Evolutionary conservation across 2,329 filamentous ascomycete species (phyloP).

Genomic region (Tympanopsis confertula): DNA sequence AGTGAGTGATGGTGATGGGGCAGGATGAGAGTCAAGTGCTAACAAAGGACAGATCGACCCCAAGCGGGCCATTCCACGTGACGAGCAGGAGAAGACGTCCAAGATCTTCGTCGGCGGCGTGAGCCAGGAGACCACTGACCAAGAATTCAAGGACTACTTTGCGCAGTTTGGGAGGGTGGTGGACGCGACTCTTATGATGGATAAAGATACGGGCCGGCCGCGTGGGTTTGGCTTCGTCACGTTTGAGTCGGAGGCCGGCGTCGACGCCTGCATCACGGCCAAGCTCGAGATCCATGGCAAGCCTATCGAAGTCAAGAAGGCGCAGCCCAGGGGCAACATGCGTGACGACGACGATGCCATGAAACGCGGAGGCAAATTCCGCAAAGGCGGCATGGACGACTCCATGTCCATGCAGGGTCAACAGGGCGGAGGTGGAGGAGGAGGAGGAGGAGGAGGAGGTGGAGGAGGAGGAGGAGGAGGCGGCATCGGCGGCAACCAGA

Average conservation of each 20-base stretch:
- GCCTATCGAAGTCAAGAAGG: slow-evolving; percentile 95
- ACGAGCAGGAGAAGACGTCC: slow-evolving; percentile 95
- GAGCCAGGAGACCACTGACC: slow-evolving; percentile 90
- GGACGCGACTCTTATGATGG: slow-evolving; percentile 98
- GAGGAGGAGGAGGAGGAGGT: slow-evolving; percentile 46
- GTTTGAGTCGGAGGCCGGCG: slow-evolving; percentile 92
- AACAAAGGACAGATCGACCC: slow-evolving; percentile 78
- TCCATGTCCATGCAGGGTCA: slow-evolving; percentile 39
- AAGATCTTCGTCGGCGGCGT: slow-evolving; percentile 99
- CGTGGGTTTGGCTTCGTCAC: slow-evolving; percentile 96
- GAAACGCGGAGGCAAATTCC: slow-evolving; percentile 44
- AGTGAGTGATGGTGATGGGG: slow-evolving; percentile 53
- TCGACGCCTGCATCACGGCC: slow-evolving; percentile 76
- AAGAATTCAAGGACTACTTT: slow-evolving; percentile 94
- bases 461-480: too few species aligned
- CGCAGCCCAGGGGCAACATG: slow-evolving; percentile 87
- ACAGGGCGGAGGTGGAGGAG: slow-evolving; percentile 95
- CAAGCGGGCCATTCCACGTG: slow-evolving; percentile 89
- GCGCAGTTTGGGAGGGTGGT: slow-evolving; percentile 91
- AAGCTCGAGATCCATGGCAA: slow-evolving; percentile 90
- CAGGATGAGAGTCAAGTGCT: too few species aligned
- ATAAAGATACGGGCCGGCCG: slow-evolving; percentile 96
- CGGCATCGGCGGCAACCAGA: slow-evolving; percentile 9
- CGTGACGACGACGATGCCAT: slow-evolving; percentile 75
- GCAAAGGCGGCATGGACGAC: slow-evolving; percentile 37